A percentile compares a stretch with the other conserved stretches of the same genome.
These are phyloP conservation scores for Xylaria sp. DNA, from an alignment of 2,329 filamentous ascomycete genomes.

Conservation along the genomic window DNA sequence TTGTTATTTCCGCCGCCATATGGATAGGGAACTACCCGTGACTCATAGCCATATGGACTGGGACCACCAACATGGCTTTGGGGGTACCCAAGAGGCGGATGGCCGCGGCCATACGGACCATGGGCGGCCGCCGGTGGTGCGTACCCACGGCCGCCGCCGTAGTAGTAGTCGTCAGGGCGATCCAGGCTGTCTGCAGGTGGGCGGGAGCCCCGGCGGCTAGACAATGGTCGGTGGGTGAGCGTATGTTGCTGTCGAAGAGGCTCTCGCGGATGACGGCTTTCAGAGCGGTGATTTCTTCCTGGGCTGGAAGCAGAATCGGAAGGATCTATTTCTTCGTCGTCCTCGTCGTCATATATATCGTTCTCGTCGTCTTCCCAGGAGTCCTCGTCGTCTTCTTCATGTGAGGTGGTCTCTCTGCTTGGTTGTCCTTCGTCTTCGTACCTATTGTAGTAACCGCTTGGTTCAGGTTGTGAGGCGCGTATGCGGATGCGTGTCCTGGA, in stretches of 20 bases:
- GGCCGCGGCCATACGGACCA: conserved; percentile 51
- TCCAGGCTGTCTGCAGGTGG: conserved; percentile 70
- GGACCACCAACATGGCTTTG: conserved; percentile 60
- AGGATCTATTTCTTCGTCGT: conserved; percentile 64
- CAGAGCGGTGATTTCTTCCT: conserved; percentile 48
- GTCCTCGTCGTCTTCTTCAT: conserved; percentile 53
- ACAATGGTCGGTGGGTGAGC: conserved; percentile 45
- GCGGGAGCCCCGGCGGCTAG: conserved; percentile 43
- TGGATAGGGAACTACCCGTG: conserved; percentile 61
- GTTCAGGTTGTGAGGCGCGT: conserved; percentile 8
- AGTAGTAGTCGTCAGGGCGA: conserved; percentile 67
- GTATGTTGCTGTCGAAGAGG: conserved; percentile 54
- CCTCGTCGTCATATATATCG: conserved; percentile 35
- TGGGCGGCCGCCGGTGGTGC: conserved; percentile 42
- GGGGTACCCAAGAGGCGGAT: conserved; percentile 55
- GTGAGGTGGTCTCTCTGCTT: conserved; percentile 41
- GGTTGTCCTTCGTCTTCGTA: conserved; percentile 31
- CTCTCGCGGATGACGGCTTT: conserved; percentile 50
- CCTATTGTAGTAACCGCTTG: conserved; percentile 24
- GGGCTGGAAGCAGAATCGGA: conserved; percentile 68
- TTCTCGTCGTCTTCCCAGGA: conserved; percentile 47
- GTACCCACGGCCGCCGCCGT: conserved; percentile 54
- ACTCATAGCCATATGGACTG: conserved; percentile 55
- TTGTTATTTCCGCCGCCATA: conserved; percentile 45
- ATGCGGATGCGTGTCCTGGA: conserved; percentile 37